These are phyloP conservation scores for Geoglossum glabrum DNA, from an alignment of 495 filamentous ascomycete genomes.

Conservation along the genomic window DNA sequence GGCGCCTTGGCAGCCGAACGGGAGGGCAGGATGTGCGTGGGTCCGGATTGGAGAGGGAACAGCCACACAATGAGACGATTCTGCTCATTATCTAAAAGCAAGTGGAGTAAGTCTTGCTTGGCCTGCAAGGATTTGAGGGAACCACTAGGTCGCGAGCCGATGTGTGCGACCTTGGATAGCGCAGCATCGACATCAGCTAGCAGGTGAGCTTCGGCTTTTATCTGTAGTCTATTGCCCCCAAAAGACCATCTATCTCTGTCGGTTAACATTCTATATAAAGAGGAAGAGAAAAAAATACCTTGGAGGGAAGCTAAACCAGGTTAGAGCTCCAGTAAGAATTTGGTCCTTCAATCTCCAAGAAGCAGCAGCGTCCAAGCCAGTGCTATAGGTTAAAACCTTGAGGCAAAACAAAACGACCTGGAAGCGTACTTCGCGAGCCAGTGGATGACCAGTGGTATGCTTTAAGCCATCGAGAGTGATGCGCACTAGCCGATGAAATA, in stretches of 20 bases:
- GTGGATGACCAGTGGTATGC: slow-evolving; percentile 52
- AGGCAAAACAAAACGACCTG: slow-evolving; percentile 70
- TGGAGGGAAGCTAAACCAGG: slow-evolving; percentile 70
- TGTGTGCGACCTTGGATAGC: slow-evolving; percentile 32
- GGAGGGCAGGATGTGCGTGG: slow-evolving; percentile 31
- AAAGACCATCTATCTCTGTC: slow-evolving; percentile 54
- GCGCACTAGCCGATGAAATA: slow-evolving; percentile 61
- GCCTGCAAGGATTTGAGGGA: slow-evolving; percentile 43
- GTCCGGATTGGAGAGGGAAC: slow-evolving; percentile 42
- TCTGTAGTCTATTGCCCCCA: slow-evolving; percentile 76
- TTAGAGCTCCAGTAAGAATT: slow-evolving; percentile 62
- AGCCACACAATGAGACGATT: slow-evolving; percentile 77
- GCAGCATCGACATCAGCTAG: slow-evolving; percentile 53
- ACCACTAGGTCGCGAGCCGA: slow-evolving; percentile 32
- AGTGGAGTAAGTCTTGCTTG: slow-evolving; percentile 60
- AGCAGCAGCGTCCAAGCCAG: slow-evolving; percentile 33
- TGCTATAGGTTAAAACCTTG: slow-evolving; percentile 48
- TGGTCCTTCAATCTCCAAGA: slow-evolving; percentile 71
- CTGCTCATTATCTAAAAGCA: slow-evolving; percentile 71
- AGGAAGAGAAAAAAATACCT: slow-evolving; percentile 18
- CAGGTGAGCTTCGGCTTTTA: slow-evolving; percentile 77
- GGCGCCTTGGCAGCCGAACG: slow-evolving; percentile 14
- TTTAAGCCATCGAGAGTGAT: slow-evolving; percentile 53
- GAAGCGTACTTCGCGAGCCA: slow-evolving; percentile 79
- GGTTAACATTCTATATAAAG: slow-evolving; percentile 1